Base-by-base conservation (phyloP, 371 early-diverging fungal genomes). In the Dichotomocladium elegans region DNA sequence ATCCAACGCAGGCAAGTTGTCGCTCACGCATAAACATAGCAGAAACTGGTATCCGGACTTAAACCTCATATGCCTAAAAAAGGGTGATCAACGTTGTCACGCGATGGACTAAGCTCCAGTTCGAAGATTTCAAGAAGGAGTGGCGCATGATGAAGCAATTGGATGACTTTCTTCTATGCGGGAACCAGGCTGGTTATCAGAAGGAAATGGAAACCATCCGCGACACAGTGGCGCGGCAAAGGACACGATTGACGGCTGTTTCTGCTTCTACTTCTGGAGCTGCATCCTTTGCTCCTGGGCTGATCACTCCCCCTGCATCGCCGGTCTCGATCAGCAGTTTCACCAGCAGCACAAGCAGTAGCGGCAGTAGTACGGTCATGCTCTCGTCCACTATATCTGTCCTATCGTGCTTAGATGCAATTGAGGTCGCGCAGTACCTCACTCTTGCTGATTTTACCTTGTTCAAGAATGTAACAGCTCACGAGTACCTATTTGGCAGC, bases 21-120 rank as follows among this genome's bases (percentile, higher is more conserved):
- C 49, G 26, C 2, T 11, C 31, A 35, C 24, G 49, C 15, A 35
- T 35, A 3, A 33, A 48, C 3, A 28, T 48, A 26, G 49, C 35
- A 35, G 35, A 24, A 3, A 14, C 6, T 12, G 28, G 19, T 17
- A 27, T 28, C 19, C 15, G n/a, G 17, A 10, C 46, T n/a, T 15
- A 19, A 22, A 3, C 31, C 7, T 4, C 3, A 11, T 1, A 48
- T 25, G 49, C 35, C 46, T 46, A 28, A 46, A n/a, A 10, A 35
- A 88, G 82, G 46, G 77, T 87, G 6, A 57, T 89, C 1, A 68
- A 72, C 35, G 83, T 84, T 0, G 54, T 89, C 22, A 44, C 70
- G 11, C 77, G 85, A 8, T 89, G 89, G 89, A 64, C 85, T 2
- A 65, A 67, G 34, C 51, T 87, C 6, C 79, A 79, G 43, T 79